Evolutionary conservation across 2,329 filamentous ascomycete species (phyloP).

Genomic region (Ascochyta fabae): DNA sequence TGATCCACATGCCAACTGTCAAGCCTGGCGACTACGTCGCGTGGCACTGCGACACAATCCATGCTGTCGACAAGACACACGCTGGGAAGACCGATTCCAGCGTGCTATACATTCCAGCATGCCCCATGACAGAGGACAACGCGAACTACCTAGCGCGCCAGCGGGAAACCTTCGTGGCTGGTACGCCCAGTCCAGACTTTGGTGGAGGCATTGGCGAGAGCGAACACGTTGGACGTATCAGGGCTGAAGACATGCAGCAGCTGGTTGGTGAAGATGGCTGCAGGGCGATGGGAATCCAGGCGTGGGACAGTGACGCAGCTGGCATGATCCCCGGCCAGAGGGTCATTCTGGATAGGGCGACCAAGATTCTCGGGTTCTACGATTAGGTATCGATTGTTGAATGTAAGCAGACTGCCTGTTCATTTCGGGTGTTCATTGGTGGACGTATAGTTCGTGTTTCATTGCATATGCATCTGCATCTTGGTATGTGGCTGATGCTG

Average conservation of each 20-base stretch:
- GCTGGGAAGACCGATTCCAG: conserved; percentile 74
- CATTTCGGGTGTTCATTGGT: not conserved
- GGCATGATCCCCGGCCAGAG: conserved; percentile 60
- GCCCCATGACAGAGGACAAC: conserved; percentile 78
- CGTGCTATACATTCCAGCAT: conserved; percentile 88
- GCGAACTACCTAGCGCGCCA: conserved; percentile 74
- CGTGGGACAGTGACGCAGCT: conserved; percentile 56
- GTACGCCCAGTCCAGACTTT: conserved; percentile 59
- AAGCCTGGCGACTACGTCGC: conserved; percentile 76
- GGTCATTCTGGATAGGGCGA: conserved; percentile 59
- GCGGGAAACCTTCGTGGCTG: conserved; percentile 71
- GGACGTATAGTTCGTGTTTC: not conserved
- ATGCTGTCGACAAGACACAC: conserved; percentile 83
- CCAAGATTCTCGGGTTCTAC: conserved; percentile 61
- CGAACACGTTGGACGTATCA: conserved; percentile 53
- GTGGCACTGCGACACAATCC: conserved; percentile 82
- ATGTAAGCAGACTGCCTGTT: not conserved
- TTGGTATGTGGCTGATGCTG: not conserved
- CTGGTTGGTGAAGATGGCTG: conserved; percentile 57
- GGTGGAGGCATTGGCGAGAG: conserved; percentile 69
- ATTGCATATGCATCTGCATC: not conserved
- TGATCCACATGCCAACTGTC: conserved; percentile 74
- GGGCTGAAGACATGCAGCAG: conserved; percentile 47
- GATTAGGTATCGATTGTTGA: conserved; percentile 12
- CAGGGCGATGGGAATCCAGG: conserved; percentile 61